Base-by-base conservation (phyloP, 208 protist species). In the Acanthamoeba healyi region DNA sequence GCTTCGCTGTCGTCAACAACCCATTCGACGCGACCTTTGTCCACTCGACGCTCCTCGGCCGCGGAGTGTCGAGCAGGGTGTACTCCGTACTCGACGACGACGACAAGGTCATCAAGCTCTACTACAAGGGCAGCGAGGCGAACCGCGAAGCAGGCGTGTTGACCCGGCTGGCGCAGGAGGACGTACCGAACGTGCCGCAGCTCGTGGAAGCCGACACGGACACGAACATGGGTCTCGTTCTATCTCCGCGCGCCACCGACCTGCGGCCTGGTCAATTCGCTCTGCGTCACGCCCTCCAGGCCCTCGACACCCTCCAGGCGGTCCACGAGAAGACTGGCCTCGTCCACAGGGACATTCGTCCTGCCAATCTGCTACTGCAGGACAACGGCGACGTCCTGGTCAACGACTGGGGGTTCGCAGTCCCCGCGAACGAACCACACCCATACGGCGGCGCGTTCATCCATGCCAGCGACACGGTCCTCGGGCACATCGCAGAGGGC, bases 91-190 rank as follows among this genome's bases (percentile, higher is more conserved):
- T 54, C 72, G 24, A 34, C 40, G 1, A 51, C 17, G 72, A 82
- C 38, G 72, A 82, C 72, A 54, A 54, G 72, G 72, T 82, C 72
- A 82, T 82, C 72, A 82, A 82, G 42, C 72, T 82, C 72, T 54
- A 40, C 38, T 22, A 51, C 72, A 81, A 81, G 72, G 72, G 32
- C 63, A 24, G 63, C 34, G 32, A 74, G 3, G 40, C 38, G 42
- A 51, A 51, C 22, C 19, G 32, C 22, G 72, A 82, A 51, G 72
- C 72, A 24, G 72, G 24, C 4, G 42, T 82, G 12, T 34, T 82
- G 32, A 19, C 17, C 19, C 22, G 1, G 40, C 72, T 82, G 72
- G 40, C 22, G 38, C n/a, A 49, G 40, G 5, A 36, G 72, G 40
- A 32, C 6, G 24, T 82, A 34, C 72, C 38, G 40, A 42, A 82